These are phyloP conservation scores for Goffeauzyma gilvescens DNA, from an alignment of 768 basidiomycete genomes.

Conservation along the genomic window DNA sequence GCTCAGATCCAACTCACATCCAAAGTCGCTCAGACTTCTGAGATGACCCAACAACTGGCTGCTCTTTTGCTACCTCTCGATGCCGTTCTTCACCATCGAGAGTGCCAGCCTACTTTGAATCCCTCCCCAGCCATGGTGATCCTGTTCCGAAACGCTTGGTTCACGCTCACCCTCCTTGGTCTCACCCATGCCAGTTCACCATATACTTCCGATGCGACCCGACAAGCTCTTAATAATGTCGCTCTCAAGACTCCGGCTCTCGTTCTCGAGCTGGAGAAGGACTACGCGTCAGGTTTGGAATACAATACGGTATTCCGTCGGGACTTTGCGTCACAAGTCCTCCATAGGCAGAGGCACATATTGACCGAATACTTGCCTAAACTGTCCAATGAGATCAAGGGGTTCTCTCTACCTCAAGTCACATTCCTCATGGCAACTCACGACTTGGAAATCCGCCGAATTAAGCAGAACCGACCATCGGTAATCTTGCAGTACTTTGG, in stretches of 20 bases:
- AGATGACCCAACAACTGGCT: constrained; percentile 61
- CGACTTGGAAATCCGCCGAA: constrained; percentile 72
- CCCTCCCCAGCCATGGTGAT: constrained; percentile 46
- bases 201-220: constrained; percentile 47
- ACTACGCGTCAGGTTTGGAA: constrained; percentile 71
- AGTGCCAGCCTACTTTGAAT: constrained; percentile 45
- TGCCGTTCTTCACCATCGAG: constrained; percentile 52
- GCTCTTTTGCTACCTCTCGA: constrained; percentile 81
- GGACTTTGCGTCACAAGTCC: constrained; percentile 37
- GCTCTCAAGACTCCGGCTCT: constrained; percentile 70
- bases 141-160: constrained; percentile 86
- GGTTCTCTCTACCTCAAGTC: constrained; percentile 59
- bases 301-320: constrained; percentile 78
- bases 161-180: constrained; percentile 67
- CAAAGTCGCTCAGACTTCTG: constrained; percentile 12
- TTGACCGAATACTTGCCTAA: constrained; percentile 44
- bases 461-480: constrained; percentile 57
- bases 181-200: constrained; percentile 43
- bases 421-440: constrained; percentile 70
- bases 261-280: constrained; percentile 61
- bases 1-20: constrained; percentile 58
- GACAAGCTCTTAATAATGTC: constrained; percentile 55
- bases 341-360: not conserved
- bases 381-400: constrained; percentile 49
- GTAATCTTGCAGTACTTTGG: constrained; percentile 70